Evolutionary conservation across 2,329 filamentous ascomycete species (phyloP).

Genomic region (Aspergillus transmontanensis): DNA sequence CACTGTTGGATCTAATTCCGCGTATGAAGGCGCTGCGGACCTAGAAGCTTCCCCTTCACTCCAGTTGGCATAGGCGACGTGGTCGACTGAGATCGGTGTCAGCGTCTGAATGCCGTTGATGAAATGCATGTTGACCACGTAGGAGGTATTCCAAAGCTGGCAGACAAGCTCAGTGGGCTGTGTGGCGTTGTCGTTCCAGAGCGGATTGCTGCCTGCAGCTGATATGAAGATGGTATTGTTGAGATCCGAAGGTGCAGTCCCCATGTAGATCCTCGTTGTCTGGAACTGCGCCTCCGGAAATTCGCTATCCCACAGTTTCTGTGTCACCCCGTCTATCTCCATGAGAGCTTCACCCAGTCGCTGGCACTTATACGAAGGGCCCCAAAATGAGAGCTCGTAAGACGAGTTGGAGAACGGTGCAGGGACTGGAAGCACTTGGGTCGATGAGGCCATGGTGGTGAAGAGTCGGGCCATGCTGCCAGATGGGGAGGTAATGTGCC

Average conservation of each 20-base stretch:
- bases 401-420: slow-evolving; percentile 12
- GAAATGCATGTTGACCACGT: slow-evolving; percentile 11
- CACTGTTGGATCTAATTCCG: neutral
- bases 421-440: slow-evolving; percentile 5
- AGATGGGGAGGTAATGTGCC: slow-evolving; percentile 6
- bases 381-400: slow-evolving; percentile 16
- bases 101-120: slow-evolving; percentile 6
- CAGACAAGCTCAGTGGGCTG: slow-evolving; percentile 14
- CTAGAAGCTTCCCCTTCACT: neutral
- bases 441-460: slow-evolving; percentile 1
- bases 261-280: neutral
- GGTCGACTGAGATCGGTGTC: slow-evolving; percentile 11
- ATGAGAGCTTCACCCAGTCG: slow-evolving; percentile 11
- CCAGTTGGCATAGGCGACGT: slow-evolving; percentile 6
- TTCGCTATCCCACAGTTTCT: neutral
- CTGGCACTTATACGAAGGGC: slow-evolving; percentile 18
- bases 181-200: slow-evolving; percentile 4
- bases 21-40: neutral
- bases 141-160: slow-evolving; percentile 19
- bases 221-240: neutral
- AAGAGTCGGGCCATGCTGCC: neutral
- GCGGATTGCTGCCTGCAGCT: slow-evolving; percentile 7
- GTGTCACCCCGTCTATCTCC: slow-evolving; percentile 11
- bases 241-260: neutral
- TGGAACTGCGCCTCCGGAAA: neutral